These are phyloP conservation scores for Malus hybrid DNA, from an alignment of 331 rosid genomes.

Conservation along the genomic window DNA sequence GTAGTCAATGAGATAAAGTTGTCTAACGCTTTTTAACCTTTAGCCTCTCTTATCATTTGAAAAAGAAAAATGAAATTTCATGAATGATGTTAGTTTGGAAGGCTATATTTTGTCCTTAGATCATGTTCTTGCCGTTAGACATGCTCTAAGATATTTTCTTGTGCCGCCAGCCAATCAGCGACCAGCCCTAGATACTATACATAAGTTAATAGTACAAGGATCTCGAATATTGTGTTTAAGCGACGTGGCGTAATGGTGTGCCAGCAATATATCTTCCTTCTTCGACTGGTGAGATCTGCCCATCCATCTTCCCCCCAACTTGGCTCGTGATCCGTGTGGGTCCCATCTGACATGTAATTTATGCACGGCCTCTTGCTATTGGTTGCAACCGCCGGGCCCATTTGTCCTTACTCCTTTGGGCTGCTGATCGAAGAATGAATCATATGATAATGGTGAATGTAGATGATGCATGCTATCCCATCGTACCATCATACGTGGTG, in stretches of 20 bases:
- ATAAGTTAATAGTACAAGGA: neutral
- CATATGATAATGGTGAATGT: neutral
- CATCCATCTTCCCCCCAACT: neutral
- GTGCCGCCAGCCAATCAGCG: constrained; percentile 29
- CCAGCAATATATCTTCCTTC: constrained; percentile 14
- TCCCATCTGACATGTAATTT: neutral
- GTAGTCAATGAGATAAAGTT: too few species aligned
- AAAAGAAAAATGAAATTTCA: too few species aligned
- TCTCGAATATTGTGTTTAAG: neutral
- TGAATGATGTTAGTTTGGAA: too few species aligned
- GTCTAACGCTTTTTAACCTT: too few species aligned
- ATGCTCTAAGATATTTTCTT: constrained; percentile 22
- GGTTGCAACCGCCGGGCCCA: neutral
- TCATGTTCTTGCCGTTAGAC: too few species aligned
- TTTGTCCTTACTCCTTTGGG: neutral
- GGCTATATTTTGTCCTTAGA: too few species aligned
- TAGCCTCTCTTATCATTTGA: too few species aligned
- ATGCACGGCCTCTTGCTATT: neutral
- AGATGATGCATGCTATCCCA: neutral
- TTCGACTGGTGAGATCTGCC: too few species aligned
- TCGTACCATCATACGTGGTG: neutral
- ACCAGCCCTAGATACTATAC: constrained; percentile 39
- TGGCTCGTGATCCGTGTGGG: neutral
- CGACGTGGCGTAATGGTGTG: constrained; percentile 12
- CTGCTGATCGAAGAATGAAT: neutral